Evolutionary conservation across 2,329 filamentous ascomycete genomes (phyloP), one percentile per base, ranked within the genome.

Genomic region (Ilyonectria robusta): DNA sequence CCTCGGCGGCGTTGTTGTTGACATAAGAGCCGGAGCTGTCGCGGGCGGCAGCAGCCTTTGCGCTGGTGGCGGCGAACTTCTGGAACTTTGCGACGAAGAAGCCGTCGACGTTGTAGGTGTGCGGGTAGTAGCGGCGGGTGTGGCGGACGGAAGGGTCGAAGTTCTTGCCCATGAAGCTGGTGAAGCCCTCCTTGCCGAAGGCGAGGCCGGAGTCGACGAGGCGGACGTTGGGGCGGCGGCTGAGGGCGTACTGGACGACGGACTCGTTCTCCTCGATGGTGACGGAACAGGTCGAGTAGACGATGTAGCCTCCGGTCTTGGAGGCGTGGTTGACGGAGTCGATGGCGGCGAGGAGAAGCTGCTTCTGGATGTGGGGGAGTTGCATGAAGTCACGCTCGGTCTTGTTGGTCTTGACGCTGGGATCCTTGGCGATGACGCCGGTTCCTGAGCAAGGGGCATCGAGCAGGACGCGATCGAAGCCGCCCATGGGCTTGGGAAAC

Each of bases 11-110:
- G 1, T 63, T 21, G 42, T 47, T n/a, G 17, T 31, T 50, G 15
- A 71, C 62, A 29, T 40, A 29, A 5, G 66, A 61, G 50, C 72
- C 73, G 19, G 71, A 63, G 61, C 75, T 77, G 60, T 84, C 84
- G 53, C 68, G 69, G 29, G 83, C 10, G 6, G 70, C 76, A 15
- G 68, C 55, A 51, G 70, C 70, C 68, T 88, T 89, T 63, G 86
- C 83, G 1, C 93, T 91, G 46, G 93, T 93, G 3, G 94, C 92
- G 0, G 90, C 95, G 17, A 89, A 89, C 87, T 99, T 99, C 83
- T 97, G 95, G 83, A 99, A 93, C 82, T 99, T 99, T 77, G 94
- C 94, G 68, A 99, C 96, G 80, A 94, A 99, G 90, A 99, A 99
- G 71, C 96, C 96, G 80, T 98, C 96, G 37, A 99, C 94, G 83